Evolutionary conservation across 352 stramenopile species (phyloP).

Genomic region (Hyphochytrium catenoides): DNA sequence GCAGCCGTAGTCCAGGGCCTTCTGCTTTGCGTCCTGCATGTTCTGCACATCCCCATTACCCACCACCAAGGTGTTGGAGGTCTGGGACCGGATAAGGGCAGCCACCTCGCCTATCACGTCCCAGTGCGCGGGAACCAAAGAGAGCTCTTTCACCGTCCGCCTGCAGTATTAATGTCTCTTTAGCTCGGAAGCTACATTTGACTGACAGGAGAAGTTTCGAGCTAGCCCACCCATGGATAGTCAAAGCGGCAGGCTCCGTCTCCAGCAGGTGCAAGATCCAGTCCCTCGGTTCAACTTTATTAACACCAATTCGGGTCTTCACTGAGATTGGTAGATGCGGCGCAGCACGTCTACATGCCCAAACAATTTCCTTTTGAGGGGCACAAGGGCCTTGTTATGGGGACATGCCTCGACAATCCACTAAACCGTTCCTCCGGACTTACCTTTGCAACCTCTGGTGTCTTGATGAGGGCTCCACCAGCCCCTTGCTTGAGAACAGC

Average conservation of each 20-base stretch:
- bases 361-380: conserved; percentile 21
- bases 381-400: not conserved
- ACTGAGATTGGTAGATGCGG: conserved; percentile 31
- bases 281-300: conserved; percentile 42
- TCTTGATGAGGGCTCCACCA: conserved; percentile 30
- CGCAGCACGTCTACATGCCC: conserved; percentile 34
- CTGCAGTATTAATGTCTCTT: no score
- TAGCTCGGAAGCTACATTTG: no score
- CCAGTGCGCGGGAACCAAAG: conserved; percentile 45
- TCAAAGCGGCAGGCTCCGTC: conserved; percentile 39
- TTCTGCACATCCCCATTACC: conserved; percentile 45
- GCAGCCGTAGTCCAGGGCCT: conserved; percentile 32
- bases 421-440: not conserved
- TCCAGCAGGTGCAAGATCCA: conserved; percentile 36
- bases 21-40: conserved; percentile 28
- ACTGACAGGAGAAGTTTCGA: no score
- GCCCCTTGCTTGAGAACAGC: conserved; percentile 52
- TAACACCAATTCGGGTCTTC: conserved; percentile 50
- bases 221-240: conserved; percentile 48
- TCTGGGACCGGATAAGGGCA: conserved; percentile 18
- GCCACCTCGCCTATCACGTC: conserved; percentile 46
- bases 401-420: no score
- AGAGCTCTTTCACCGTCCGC: conserved; percentile 50
- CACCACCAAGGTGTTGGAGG: conserved; percentile 32
- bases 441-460: conserved; percentile 23